A percentile compares a stretch with the other conserved stretches of the same genome.
Evolutionary conservation across 305 asterid genomes (phyloP).

Genomic region (Solanum hybrid): DNA sequence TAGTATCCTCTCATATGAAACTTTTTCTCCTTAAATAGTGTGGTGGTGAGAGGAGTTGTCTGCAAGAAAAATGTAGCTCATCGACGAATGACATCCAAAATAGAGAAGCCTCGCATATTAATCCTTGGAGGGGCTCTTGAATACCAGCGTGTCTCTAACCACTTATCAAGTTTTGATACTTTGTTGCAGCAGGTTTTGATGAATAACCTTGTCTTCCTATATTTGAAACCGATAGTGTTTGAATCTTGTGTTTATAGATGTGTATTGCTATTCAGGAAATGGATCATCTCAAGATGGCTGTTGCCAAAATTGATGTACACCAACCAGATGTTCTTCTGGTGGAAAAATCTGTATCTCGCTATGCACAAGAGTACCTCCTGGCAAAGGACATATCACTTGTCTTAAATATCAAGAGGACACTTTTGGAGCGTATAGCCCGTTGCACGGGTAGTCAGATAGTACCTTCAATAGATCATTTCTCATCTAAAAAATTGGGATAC

Average conservation of each 20-base stretch:
- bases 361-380: slow-evolving; percentile 95
- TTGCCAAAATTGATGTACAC: slow-evolving; percentile 84
- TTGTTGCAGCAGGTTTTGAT: slow-evolving; percentile 82
- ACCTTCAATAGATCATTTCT: slow-evolving; percentile 81
- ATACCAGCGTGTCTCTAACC: slow-evolving; percentile 89
- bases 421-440: slow-evolving; percentile 89
- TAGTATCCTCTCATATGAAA: slow-evolving; percentile 9
- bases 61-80: slow-evolving; percentile 97
- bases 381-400: slow-evolving; percentile 88
- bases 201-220: neutral
- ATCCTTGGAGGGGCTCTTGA: slow-evolving; percentile 98
- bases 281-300: slow-evolving; percentile 99
- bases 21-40: slow-evolving; percentile 34
- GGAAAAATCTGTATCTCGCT: slow-evolving; percentile 94
- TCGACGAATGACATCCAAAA: slow-evolving; percentile 82
- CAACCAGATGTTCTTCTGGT: slow-evolving; percentile 88
- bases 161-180: slow-evolving; percentile 91
- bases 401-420: slow-evolving; percentile 77
- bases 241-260: neutral
- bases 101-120: slow-evolving; percentile 79
- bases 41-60: slow-evolving; percentile 84
- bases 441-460: slow-evolving; percentile 90
- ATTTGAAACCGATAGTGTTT: neutral
- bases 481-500: slow-evolving; percentile 69
- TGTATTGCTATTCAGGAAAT: slow-evolving; percentile 53